Percentiles rank a stretch among this genome's conserved stretches.
Evolutionary conservation across 2,329 filamentous ascomycete genomes (phyloP).

Genomic region (Botrytis squamosa): DNA sequence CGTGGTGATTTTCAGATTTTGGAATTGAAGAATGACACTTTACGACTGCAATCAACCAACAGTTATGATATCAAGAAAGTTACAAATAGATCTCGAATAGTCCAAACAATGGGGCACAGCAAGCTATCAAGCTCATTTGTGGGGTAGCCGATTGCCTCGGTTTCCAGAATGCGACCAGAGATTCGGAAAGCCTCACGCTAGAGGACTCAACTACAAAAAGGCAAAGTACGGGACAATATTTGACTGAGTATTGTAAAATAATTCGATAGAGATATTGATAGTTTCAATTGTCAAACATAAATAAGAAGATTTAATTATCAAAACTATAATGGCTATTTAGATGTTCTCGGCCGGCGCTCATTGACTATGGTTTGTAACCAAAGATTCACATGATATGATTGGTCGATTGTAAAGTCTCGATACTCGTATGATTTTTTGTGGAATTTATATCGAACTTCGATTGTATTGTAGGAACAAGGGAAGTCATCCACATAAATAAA

Average conservation of each 20-base stretch:
- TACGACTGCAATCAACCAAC: not conserved
- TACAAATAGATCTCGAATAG: not conserved
- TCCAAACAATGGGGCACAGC: not conserved
- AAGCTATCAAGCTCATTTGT: slow-evolving; percentile 1
- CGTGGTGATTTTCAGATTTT: not conserved
- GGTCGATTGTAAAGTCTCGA: slow-evolving; percentile 3
- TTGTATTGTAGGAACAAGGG: not conserved
- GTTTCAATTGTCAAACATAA: not conserved
- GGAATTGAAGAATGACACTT: not conserved
- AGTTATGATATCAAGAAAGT: not conserved
- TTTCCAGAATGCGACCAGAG: not conserved
- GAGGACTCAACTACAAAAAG: not conserved
- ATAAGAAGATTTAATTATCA: not conserved
- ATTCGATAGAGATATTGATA: not conserved
- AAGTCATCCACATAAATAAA: not conserved
- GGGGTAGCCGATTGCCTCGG: slow-evolving; percentile 11
- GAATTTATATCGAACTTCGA: not conserved
- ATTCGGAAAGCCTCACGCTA: not conserved
- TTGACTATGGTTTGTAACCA: not conserved
- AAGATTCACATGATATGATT: not conserved
- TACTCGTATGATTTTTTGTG: slow-evolving; percentile 1
- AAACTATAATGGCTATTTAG: not conserved
- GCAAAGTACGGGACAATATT: not conserved
- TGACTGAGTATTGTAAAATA: not conserved
- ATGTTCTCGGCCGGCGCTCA: not conserved